Evolutionary conservation across 768 basidiomycete genomes (phyloP).

Genomic region (Pisolithus sp.): DNA sequence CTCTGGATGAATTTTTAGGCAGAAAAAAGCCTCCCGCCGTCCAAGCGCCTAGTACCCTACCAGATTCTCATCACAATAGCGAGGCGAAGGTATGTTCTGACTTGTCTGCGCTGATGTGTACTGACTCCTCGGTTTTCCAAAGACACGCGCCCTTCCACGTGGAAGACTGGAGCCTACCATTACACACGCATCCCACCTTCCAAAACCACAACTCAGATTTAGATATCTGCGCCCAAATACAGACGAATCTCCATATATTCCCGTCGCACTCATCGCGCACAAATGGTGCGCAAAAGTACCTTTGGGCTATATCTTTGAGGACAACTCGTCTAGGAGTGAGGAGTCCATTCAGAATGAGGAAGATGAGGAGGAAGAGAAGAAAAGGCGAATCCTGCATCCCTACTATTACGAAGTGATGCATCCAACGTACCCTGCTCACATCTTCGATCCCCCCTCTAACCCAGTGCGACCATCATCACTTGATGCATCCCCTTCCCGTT

Average conservation of each 20-base stretch:
- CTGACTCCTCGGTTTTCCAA: constrained; percentile 20
- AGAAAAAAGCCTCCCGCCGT: constrained; percentile 62
- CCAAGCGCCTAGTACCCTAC: constrained; percentile 40
- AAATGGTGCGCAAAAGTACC: constrained; percentile 86
- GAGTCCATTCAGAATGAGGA: constrained; percentile 8
- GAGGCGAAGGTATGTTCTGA: constrained; percentile 29
- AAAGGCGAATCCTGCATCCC: constrained; percentile 48
- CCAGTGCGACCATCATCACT: constrained; percentile 55
- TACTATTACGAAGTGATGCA: constrained; percentile 84
- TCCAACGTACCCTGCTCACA: constrained; percentile 59
- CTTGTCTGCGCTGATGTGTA: not conserved
- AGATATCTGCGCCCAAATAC: constrained; percentile 52
- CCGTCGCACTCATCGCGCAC: constrained; percentile 46
- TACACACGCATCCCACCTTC: constrained; percentile 67
- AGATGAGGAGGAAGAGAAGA: constrained; percentile 14
- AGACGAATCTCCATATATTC: constrained; percentile 55
- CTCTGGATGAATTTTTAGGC: constrained; percentile 74
- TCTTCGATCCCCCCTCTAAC: constrained; percentile 46
- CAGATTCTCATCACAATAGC: constrained; percentile 7
- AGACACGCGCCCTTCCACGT: constrained; percentile 22
- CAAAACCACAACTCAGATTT: constrained; percentile 81
- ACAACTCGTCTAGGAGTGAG: constrained; percentile 14
- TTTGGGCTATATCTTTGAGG: constrained; percentile 53
- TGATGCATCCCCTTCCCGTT: constrained; percentile 27
- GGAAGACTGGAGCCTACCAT: constrained; percentile 54